Base-by-base conservation (phyloP, 2,329 filamentous ascomycete species). In the Paecilomyces fulvus region DNA sequence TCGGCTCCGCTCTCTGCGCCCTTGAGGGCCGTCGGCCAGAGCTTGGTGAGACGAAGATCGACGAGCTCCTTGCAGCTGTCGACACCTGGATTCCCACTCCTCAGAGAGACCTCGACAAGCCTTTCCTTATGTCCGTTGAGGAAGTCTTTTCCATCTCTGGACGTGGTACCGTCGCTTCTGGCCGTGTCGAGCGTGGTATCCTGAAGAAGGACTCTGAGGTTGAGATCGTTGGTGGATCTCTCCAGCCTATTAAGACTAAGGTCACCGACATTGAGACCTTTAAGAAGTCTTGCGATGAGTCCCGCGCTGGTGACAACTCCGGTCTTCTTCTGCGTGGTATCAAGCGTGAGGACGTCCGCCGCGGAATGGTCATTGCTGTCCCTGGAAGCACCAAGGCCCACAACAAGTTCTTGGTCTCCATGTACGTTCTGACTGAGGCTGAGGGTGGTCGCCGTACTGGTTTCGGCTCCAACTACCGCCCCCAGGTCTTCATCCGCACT, bases 251-350 rank as follows among this genome's bases (percentile, higher is more conserved):
- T 82, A 96, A 95, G 86, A 97, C 94, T 76, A 97, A 96, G 83
- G 92, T 99, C 63, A 99, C 94, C 70, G 95, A 99, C 72, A 97
- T 99, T 66, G 94, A 99, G 82, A 99, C 92, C 64, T 99, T 99
- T 84, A 96, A 97, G 84, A 99, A 99, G 85, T 95, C 91, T 52
- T 97, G 94, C 77, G 92, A 96, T 58, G 90, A 96, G 79, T 95
- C 92, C 58, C 85, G 89, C 68, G 94, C 94, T 60, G 94, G 94
- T 75, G 94, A 99, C 79, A 99, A 97, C 86, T 96, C 94, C 25
- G 94, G 94, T 71, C 88, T 99, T 37, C 85, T 99, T 55, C 87
- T 99, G 75, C 90, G 94, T 79, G 92, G 94, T 82, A 78, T 99
- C 71, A 92, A 91, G 78, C 91, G 94, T 70, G 94, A 99, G 79